Evolutionary conservation across 768 basidiomycete species (phyloP).

Genomic region (Inosperma sp.): DNA sequence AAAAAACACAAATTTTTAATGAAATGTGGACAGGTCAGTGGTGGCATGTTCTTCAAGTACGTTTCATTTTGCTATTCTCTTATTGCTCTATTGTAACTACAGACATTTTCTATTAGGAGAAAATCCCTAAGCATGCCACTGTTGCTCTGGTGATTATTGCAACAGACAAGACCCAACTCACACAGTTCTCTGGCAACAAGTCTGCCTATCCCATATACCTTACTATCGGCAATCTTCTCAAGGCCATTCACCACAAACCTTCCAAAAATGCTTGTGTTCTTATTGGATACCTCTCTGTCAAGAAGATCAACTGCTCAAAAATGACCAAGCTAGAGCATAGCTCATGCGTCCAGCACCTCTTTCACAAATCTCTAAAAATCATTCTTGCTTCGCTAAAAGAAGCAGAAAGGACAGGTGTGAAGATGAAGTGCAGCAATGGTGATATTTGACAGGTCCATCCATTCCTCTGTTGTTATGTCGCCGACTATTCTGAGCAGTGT

Average conservation of each 20-base stretch:
- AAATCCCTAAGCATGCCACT: constrained; percentile 24
- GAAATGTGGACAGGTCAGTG: constrained; percentile 10
- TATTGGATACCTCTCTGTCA: constrained; percentile 34
- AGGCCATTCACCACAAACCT: constrained; percentile 28
- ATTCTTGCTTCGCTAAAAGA: constrained; percentile 27
- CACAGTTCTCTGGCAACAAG: constrained; percentile 33
- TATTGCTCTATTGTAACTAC: background rate
- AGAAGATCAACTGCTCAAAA: constrained; percentile 20
- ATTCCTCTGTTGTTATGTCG: constrained; percentile 17
- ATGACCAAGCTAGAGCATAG: constrained; percentile 5
- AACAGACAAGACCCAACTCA: too few species aligned
- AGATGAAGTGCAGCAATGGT: constrained; percentile 31
- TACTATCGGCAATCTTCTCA: constrained; percentile 38
- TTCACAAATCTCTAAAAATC: constrained; percentile 33
- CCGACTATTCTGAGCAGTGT: constrained; percentile 39
- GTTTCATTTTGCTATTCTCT: constrained; percentile 6
- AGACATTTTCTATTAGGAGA: constrained; percentile 12
- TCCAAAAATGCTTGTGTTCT: constrained; percentile 25
- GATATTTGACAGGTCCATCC: constrained; percentile 17
- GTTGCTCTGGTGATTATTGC: constrained; percentile 36
- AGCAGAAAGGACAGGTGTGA: constrained; percentile 26
- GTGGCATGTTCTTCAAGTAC: constrained; percentile 7
- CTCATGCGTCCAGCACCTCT: constrained; percentile 23
- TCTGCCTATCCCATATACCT: constrained; percentile 41
- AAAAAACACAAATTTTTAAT: background rate